phyloP scores from a whole-genome alignment of 495 filamentous ascomycete genomes.

The Penicillium riverlandense region DNA sequence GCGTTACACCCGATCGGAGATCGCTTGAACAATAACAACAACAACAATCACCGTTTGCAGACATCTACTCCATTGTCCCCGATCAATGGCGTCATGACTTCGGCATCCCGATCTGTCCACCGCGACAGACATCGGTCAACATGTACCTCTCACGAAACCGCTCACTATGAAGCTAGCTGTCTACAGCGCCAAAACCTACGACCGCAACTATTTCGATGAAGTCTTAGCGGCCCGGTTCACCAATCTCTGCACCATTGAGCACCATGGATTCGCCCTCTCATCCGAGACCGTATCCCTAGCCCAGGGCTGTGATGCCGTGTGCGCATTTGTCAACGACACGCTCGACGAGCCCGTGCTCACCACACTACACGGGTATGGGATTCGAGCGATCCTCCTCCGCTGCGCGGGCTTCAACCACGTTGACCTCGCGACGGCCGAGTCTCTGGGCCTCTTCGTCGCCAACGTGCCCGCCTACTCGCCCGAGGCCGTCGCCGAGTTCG shows the following conservation, averaged over 20 bases:
- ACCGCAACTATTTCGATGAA: constrained; percentile 41
- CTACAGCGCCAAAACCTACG: constrained; percentile 58
- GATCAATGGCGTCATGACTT: constrained; percentile 7
- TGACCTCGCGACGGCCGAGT: constrained; percentile 48
- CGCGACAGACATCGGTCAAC: not conserved
- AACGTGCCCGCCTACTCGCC: constrained; percentile 64
- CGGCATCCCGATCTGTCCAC: not conserved
- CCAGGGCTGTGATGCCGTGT: constrained; percentile 48
- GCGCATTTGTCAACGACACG: constrained; percentile 66
- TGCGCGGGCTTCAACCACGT: constrained; percentile 70
- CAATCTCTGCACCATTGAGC: constrained; percentile 33
- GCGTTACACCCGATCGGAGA: too few species aligned
- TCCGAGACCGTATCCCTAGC: constrained; percentile 51
- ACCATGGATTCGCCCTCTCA: constrained; percentile 51
- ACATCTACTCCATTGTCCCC: not conserved
- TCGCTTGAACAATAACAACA: too few species aligned
- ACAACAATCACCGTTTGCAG: too few species aligned
- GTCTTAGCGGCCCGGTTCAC: constrained; percentile 15
- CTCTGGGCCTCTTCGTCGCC: constrained; percentile 55
- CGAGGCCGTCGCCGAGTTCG: constrained; percentile 67
- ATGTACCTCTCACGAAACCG: not conserved
- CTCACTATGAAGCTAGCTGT: constrained; percentile 50
- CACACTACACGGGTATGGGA: constrained; percentile 38
- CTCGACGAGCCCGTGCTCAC: constrained; percentile 44
- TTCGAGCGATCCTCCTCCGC: constrained; percentile 54